Base-by-base conservation (phyloP, 1,284 basidiomycete species). In the Ganoderma meredithae region DNA sequence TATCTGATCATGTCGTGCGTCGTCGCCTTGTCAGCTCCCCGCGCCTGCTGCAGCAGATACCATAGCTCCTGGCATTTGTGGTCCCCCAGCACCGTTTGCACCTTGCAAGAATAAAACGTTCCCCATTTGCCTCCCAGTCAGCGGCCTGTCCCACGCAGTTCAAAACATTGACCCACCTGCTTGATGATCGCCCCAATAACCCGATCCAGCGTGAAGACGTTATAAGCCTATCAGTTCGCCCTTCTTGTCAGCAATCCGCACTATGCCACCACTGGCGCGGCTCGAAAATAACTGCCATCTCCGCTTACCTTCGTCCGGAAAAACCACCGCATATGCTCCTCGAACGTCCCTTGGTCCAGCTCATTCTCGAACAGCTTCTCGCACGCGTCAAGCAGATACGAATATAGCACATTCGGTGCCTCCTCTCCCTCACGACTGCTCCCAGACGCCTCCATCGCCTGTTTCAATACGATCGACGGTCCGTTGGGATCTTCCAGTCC, bases 241-340 rank as follows among this genome's bases (percentile, higher is more conserved):
- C 49, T 25, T 55, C 63, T 17, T n/a, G 70, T 71, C 68, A 71
- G 70, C 63, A 52, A 47, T 27, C 52, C 36, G 62, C 47, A 44
- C 36, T 58, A 62, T 25, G n/a, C 33, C 27, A 43, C 62, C 31
- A 63, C 65, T 53, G 63, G 63, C 61, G 55, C n/a, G 33, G 25
- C 36, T 25, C 13, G 19, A 55, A 12, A 19, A 39, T 33, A 56
- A 62, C 64, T 31, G 40, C 31, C n/a, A 53, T n/a, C 5, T 3
- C 52, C 44, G 61, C 62, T 53, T 74, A 96, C 96, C 85, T 96
- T 94, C 72, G 92, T 97, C 41, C 96, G 95, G 83, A 97, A 99
- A 87, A 99, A 97, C 88, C 95, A 95, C 69, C 98, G 85, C 86
- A 98, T 90, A 75, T 95, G 94, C 79, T 99, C 97, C 79, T 99